Conservation (phyloP, 306 rosid genomes). For the Lathyrus aphaca region DNA sequence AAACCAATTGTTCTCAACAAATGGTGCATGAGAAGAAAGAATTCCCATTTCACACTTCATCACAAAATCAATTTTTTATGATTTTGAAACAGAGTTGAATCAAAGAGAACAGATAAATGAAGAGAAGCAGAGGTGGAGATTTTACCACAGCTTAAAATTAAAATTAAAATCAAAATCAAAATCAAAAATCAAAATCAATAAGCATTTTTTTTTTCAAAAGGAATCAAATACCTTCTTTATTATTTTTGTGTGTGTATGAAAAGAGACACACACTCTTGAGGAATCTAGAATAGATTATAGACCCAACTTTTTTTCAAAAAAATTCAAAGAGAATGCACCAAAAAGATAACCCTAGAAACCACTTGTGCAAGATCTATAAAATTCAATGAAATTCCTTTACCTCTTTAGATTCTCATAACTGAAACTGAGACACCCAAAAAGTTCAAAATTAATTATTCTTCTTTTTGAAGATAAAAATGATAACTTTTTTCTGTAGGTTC, state of each 20-base stretch:
- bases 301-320: constrained; percentile 43
- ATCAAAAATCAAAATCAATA: constrained; percentile 61
- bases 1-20: constrained; percentile 59
- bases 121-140: constrained; percentile 54
- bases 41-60: constrained; percentile 82
- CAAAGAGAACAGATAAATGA: constrained; percentile 41
- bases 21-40: constrained; percentile 53
- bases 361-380: constrained; percentile 51
- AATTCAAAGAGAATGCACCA: constrained; percentile 44
- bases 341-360: constrained; percentile 44
- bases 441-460: constrained; percentile 9
- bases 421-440: constrained; percentile 10
- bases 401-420: constrained; percentile 28
- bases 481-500: constrained; percentile 41
- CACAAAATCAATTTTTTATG: constrained; percentile 33
- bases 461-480: constrained; percentile 8
- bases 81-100: constrained; percentile 39
- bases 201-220: constrained; percentile 59
- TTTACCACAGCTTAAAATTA: constrained; percentile 56
- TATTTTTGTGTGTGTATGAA: constrained; percentile 37
- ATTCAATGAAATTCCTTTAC: constrained; percentile 32
- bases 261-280: constrained; percentile 42
- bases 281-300: constrained; percentile 78
- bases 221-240: constrained; percentile 70
- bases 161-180: constrained; percentile 59